Evolutionary conservation across 768 basidiomycete species (phyloP), one percentile per base, ranked within the genome.

Genomic region (Lentinus tigrinus): DNA sequence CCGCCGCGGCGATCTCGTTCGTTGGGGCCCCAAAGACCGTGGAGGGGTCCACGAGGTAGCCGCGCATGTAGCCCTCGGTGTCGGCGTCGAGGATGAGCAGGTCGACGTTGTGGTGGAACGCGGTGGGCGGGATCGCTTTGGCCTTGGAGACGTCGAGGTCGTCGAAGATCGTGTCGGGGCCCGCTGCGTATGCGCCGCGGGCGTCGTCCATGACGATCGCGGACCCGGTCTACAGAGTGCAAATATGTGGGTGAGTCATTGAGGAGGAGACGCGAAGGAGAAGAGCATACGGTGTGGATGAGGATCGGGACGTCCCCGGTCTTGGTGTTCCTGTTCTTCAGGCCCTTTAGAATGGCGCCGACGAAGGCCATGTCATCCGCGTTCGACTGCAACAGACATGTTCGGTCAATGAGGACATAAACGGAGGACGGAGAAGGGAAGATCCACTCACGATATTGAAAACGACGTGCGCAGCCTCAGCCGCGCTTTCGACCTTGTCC

Each of bases 251-350:
- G 17, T 42, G 40, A 8, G 40, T n/a, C 39, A n/a, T 2, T 42
- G 40, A 31, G 16, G 17, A 42, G 17, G 5, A 21, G 40, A 39
- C 13, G n/a, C 38, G n/a, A 39, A n/a, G 23, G 17, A 1, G 14
- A 38, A 14, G 17, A 52, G 23, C 10, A 62, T 63, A 85, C 87
- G 0, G 85, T 87, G 63, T 89, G 84, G 13, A 89, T 87, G 7
- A 84, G 74, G 54, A 77, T 74, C 6, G 84, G 77, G 2, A 69
- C 65, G 3, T 67, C 72, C 3, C 81, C 79, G 1, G 78, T 78
- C n/a, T 60, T 65, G 34, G 76, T 71, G 48, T 77, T 69, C 23
- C 76, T 71, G 62, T 74, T 79, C 72, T 79, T 83, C 65, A 83
- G 58, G 0, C 88, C 87, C 11, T 67, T 73, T 56, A 89, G 68